Percentiles rank a stretch among this genome's conserved stretches.
Evolutionary conservation across 129 eudicot species (phyloP).

Genomic region (Tagetes erecta): DNA sequence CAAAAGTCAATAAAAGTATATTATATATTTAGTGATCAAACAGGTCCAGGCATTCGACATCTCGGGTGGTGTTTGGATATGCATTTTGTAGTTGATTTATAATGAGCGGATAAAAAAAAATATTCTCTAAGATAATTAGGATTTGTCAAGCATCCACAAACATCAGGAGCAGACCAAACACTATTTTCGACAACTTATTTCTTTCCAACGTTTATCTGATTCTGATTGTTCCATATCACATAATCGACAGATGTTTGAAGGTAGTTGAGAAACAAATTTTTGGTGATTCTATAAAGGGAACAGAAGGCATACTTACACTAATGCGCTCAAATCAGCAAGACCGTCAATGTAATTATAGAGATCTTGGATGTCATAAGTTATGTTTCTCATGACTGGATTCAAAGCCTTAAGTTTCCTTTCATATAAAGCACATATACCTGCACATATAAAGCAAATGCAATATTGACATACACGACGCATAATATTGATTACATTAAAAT

Average conservation of each 20-base stretch:
- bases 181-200: not conserved
- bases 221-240: not conserved
- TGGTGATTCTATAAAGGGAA: not conserved
- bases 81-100: not conserved
- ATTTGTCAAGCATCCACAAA: too few species aligned
- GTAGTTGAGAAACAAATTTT: not conserved
- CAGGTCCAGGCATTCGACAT: not conserved
- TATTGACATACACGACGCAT: not conserved
- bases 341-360: slow-evolving; percentile 92
- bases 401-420: slow-evolving; percentile 88
- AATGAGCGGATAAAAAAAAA: not conserved
- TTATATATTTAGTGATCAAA: not conserved
- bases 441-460: slow-evolving; percentile 3
- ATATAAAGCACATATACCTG: slow-evolving; percentile 92
- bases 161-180: too few species aligned
- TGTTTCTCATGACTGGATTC: slow-evolving; percentile 71
- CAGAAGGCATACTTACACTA: slow-evolving; percentile 65
- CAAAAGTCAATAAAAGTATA: not conserved
- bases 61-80: not conserved
- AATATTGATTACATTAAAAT: not conserved
- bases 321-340: slow-evolving; percentile 87
- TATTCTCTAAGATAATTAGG: too few species aligned
- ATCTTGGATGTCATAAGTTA: slow-evolving; percentile 88
- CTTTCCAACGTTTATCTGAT: not conserved
- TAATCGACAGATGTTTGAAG: not conserved